Percentiles rank a stretch among this genome's conserved stretches.
phyloP scores from a whole-genome alignment of 805 yeast species.

The Candida sithepensis region DNA sequence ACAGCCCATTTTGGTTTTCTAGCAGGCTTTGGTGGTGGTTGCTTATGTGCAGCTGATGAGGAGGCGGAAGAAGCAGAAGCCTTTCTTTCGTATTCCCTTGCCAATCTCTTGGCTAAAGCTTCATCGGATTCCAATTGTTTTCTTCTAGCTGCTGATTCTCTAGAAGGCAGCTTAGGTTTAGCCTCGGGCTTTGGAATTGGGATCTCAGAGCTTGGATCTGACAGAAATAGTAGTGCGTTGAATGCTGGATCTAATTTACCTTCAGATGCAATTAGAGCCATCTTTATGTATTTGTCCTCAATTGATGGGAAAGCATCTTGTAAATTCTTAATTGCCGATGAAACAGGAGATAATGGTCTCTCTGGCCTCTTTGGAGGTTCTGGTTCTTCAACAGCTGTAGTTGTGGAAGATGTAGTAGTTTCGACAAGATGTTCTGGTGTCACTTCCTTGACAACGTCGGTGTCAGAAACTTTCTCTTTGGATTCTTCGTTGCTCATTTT shows the following conservation, averaged over 20 bases:
- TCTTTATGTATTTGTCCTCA: conserved; percentile 68
- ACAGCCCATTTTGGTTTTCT: conserved; percentile 27
- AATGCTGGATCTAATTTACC: conserved; percentile 84
- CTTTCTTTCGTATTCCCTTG: conserved; percentile 49
- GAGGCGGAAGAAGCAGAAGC: conserved; percentile 3
- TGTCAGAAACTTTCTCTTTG: neutral
- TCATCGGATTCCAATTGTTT: conserved; percentile 53
- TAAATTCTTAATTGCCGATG: conserved; percentile 54
- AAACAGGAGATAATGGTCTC: conserved; percentile 61
- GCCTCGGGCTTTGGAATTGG: conserved; percentile 41
- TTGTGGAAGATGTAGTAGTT: neutral
- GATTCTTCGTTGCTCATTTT: conserved; percentile 7
- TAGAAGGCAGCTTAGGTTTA: conserved; percentile 31
- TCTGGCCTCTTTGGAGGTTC: conserved; percentile 48
- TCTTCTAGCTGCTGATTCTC: conserved; percentile 30
- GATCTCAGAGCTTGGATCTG: conserved; percentile 65
- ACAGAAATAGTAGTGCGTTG: conserved; percentile 75
- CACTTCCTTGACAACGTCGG: neutral
- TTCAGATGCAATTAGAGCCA: conserved; percentile 80
- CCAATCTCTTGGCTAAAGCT: conserved; percentile 73
- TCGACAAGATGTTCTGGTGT: neutral
- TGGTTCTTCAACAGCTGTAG: conserved; percentile 3
- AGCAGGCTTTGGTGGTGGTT: conserved; percentile 19
- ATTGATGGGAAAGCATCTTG: conserved; percentile 82
- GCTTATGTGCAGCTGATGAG: conserved; percentile 3